Base-by-base conservation (phyloP, 768 basidiomycete genomes). In the Pulveroboletus sp. region DNA sequence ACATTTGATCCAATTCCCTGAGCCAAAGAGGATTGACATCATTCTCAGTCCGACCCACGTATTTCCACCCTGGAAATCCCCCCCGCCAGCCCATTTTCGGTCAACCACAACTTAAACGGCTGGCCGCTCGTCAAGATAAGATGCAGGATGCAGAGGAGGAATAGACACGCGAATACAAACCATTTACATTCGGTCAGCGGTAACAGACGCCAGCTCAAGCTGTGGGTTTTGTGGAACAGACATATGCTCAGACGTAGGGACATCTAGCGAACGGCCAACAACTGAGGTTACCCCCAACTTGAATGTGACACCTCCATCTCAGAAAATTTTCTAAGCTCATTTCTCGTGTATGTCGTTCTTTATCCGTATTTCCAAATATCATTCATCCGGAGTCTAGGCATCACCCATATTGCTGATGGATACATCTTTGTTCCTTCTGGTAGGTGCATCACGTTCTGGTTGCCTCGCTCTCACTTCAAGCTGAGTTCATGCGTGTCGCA, bases 401-500 rank as follows among this genome's bases (percentile, higher is more conserved):
- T 64, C 35, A 64, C 59, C 0, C 62, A 59, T 20, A 32, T 48
- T 10, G 48, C 60, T 2, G 52, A 29, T 3, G 48, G 56, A 23
- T 43, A n/a, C 7, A 46, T 49, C 10, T 54, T 53, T 9, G 42
- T 64, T 16, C 56, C 63, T 20, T 56, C 60, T 9, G 50, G 45
- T 13, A 27, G 27, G 43, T 23, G 5, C 57, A 59, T 45, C 57
- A 61, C 30, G 42, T 59, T 3, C 37, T 64, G 20, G 56, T 65
- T 12, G 50, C 65, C 19, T 59, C 61, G 10, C 39, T 64, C 12
- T 41, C 56, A 26, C 47, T 66, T 7, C 52, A 55, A 6, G 62
- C 53, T 0, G 46, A 53, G 22, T 60, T 65, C 42, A 61, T 60
- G 49, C 52, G 56, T 20, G 54, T 64, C n/a, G 54, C 51, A 4